Evolutionary conservation across 768 basidiomycete genomes (phyloP).

Genomic region (Ramaria sp.): DNA sequence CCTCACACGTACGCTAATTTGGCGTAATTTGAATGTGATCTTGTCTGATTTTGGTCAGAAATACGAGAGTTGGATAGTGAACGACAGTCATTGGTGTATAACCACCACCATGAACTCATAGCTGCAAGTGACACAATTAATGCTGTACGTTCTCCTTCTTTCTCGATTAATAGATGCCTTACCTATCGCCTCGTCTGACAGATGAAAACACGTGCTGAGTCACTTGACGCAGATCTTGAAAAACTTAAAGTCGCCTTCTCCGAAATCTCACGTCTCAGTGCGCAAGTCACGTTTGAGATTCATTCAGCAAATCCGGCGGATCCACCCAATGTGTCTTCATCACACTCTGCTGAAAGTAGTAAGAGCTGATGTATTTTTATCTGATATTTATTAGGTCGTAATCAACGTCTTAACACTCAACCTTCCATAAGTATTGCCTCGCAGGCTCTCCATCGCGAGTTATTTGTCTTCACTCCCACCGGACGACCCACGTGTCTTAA

Average conservation of each 20-base stretch:
- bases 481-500: no score
- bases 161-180: neutral
- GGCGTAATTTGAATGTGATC: neutral
- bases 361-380: neutral
- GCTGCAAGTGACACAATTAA: slow-evolving; percentile 89
- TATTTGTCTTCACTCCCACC: no score
- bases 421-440: no score
- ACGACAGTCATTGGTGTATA: slow-evolving; percentile 84
- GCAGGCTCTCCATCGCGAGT: no score
- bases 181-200: slow-evolving; percentile 19
- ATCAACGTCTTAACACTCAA: no score
- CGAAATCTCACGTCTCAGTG: slow-evolving; percentile 70
- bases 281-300: slow-evolving; percentile 49
- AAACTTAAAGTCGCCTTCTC: slow-evolving; percentile 71
- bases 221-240: slow-evolving; percentile 76
- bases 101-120: slow-evolving; percentile 92
- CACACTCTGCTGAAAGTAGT: neutral
- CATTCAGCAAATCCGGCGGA: neutral
- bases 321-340: neutral
- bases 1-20: slow-evolving; percentile 40
- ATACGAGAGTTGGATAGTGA: slow-evolving; percentile 83
- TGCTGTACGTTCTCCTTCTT: slow-evolving; percentile 37
- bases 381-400: no score
- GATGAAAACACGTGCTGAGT: slow-evolving; percentile 86
- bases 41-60: slow-evolving; percentile 33